Conservation (phyloP, 352 stramenopile genomes). For the Peronospora destructor region DNA sequence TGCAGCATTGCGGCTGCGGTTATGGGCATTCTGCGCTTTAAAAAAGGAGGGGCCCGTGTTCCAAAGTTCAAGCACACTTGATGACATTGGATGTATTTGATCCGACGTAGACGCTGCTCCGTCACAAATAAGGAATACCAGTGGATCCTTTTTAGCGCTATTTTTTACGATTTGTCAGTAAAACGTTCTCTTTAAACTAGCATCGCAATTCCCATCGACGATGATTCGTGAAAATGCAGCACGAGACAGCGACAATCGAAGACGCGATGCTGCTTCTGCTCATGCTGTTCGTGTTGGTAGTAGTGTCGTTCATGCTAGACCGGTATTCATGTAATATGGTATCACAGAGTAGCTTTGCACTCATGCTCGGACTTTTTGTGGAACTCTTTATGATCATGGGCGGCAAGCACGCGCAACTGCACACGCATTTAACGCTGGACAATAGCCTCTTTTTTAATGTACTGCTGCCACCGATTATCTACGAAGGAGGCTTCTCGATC, state of each 20-base stretch:
- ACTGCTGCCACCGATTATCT: constrained; percentile 82
- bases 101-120: constrained; percentile 4
- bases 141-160: constrained; percentile 18
- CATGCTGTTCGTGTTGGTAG: constrained; percentile 81
- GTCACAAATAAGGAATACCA: constrained; percentile 13
- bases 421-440: constrained; percentile 75
- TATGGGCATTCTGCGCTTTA: constrained; percentile 71
- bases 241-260: constrained; percentile 44
- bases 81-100: not conserved
- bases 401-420: constrained; percentile 48
- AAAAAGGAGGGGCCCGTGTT: constrained; percentile 24
- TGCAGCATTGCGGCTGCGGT: constrained; percentile 66
- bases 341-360: constrained; percentile 77
- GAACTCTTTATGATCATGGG: constrained; percentile 62
- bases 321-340: constrained; percentile 77
- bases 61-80: constrained; percentile 23
- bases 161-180: constrained; percentile 18
- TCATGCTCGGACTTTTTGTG: constrained; percentile 66
- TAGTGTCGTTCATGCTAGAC: constrained; percentile 80
- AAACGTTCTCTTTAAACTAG: constrained; percentile 7
- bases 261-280: constrained; percentile 73
- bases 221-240: constrained; percentile 28
- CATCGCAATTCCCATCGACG: constrained; percentile 5
- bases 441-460: constrained; percentile 86
- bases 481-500: constrained; percentile 81